Base-by-base conservation (phyloP, 2,329 filamentous ascomycete species). In the Aureobasidium vineae region DNA sequence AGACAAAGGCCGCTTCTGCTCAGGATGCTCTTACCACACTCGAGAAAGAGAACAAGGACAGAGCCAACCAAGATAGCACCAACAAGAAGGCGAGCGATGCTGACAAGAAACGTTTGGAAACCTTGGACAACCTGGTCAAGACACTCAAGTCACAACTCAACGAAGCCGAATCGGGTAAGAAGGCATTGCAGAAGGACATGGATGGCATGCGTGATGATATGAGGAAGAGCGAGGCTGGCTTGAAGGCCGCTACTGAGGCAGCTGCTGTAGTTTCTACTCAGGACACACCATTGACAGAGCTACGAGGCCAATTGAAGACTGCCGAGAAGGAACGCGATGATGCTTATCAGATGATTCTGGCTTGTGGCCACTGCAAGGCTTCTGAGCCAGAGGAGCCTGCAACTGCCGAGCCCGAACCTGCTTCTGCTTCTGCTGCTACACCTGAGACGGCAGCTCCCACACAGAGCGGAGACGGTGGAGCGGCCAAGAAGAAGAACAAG, bases 401-500 rank as follows among this genome's bases (percentile, higher is more conserved):
- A 15, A 21, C 36, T 21, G 47, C 19, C 13, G 53, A 40, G 16
- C 10, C 50, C 1, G 52, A 60, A 5, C 11, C 50, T n/a, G 38
- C 21, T 16, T 7, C 63, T n/a, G 28, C 28, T 31, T 31, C 28
- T 31, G n/a, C 43, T 50, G 26, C 50, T 45, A 21, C 38, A 23
- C 6, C 38, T 5, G 61, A 54, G 16, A 19, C 15, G 3, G 15
- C 47, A 2, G 7, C 1, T 5, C 13, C 61, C 5, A 23, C 49
- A 1, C 61, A 54, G 7, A 15, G 16, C 26, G 23, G 67, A 16
- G 69, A 66, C 15, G 54, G 78, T 16, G 77, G 73, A 16, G 77
- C 80, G 13, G 79, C 79, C 67, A 94, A 92, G 79, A 96, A 91
- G 78, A 93, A 91, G 77, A 96, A 92, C 70, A 91, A 74, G 70